Conservation (phyloP, 2,329 filamentous ascomycete species). For the Aureobasidium sp. region DNA sequence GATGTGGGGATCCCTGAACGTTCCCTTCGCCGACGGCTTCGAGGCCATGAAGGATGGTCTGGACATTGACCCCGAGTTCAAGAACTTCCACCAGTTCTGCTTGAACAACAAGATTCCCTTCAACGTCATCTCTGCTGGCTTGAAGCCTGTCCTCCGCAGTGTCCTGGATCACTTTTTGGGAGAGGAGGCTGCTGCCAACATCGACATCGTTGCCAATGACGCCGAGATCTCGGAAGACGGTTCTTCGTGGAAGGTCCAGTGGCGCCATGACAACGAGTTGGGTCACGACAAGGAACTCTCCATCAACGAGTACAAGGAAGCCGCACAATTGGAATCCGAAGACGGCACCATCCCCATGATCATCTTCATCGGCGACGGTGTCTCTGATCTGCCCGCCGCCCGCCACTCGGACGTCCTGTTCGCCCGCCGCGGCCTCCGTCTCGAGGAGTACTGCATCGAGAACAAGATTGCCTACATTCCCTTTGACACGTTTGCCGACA, state of each 20-base stretch:
- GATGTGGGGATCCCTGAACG: constrained; percentile 59
- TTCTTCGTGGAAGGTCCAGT: constrained; percentile 54
- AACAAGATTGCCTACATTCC: constrained; percentile 51
- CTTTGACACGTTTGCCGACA: constrained; percentile 59
- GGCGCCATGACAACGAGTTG: constrained; percentile 55
- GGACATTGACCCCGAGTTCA: constrained; percentile 56
- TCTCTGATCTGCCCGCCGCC: constrained; percentile 58
- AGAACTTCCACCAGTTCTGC: constrained; percentile 56
- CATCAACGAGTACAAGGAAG: constrained; percentile 51
- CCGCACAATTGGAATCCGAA: constrained; percentile 45
- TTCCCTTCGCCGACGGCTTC: constrained; percentile 61
- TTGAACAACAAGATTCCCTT: constrained; percentile 55
- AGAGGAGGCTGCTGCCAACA: constrained; percentile 48
- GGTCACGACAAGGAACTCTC: constrained; percentile 60
- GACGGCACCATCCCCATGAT: constrained; percentile 57
- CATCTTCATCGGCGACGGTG: constrained; percentile 61
- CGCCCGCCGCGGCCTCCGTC: constrained; percentile 52
- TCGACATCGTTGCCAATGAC: constrained; percentile 61
- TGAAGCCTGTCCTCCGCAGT: constrained; percentile 53
- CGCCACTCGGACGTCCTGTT: constrained; percentile 60
- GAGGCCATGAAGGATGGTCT: constrained; percentile 52
- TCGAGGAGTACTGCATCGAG: constrained; percentile 59
- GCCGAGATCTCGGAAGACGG: constrained; percentile 51
- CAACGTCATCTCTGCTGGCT: constrained; percentile 59
- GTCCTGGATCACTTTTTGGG: constrained; percentile 59